These are phyloP conservation scores for sorghum (Sorghum bicolor) DNA, from an alignment of 176 grass and related monocot species.

Conservation along the genomic window DNA sequence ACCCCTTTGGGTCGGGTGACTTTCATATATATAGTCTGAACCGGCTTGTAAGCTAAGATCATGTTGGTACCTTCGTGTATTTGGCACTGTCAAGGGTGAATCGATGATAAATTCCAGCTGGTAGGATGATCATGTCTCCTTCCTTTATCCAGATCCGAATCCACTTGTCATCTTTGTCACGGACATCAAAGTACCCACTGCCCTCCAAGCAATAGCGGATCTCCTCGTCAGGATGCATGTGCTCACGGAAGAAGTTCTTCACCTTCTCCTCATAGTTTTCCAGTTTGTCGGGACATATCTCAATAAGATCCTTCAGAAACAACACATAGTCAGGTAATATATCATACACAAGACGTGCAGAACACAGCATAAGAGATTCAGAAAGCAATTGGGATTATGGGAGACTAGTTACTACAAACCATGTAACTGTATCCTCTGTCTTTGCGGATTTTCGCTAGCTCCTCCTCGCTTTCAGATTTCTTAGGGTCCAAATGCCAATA, in stretches of 20 bases:
- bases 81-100: conserved; percentile 69
- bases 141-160: conserved; percentile 82
- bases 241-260: conserved; percentile 79
- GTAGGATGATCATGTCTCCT: conserved; percentile 86
- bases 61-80: conserved; percentile 56
- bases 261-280: conserved; percentile 94
- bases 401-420: conserved; percentile 32
- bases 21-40: neutral
- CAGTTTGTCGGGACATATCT: conserved; percentile 74
- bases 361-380: neutral
- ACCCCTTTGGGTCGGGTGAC: neutral
- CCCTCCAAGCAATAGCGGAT: conserved; percentile 92
- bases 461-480: conserved; percentile 65
- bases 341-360: neutral
- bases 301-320: conserved; percentile 62
- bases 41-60: neutral
- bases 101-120: conserved; percentile 85
- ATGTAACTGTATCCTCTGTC: conserved; percentile 83
- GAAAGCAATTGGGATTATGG: neutral
- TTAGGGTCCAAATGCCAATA: conserved; percentile 81
- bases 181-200: conserved; percentile 82
- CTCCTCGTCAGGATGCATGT: conserved; percentile 90
- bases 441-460: conserved; percentile 72
- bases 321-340: conserved; percentile 11
- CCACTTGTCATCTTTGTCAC: conserved; percentile 77